Percentiles rank a stretch among this genome's conserved stretches.
Conservation (phyloP, 768 basidiomycete genomes). For the Tricholoma saponaceum region DNA sequence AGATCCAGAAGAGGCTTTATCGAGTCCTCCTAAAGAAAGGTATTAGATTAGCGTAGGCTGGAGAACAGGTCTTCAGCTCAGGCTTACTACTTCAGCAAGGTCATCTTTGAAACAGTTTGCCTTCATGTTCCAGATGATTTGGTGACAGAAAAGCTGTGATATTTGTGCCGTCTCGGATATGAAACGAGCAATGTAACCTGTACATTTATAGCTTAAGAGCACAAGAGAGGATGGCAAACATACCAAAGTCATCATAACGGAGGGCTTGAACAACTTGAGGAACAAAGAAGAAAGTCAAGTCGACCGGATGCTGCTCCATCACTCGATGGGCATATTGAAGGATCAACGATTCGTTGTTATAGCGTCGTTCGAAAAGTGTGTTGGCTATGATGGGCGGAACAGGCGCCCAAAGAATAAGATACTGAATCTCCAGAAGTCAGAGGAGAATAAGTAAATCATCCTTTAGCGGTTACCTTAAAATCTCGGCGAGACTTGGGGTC, state of each 20-base stretch:
- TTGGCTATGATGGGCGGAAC: conserved; percentile 81
- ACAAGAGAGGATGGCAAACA: conserved; percentile 11
- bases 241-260: conserved; percentile 85
- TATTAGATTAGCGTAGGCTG: neutral
- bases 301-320: conserved; percentile 90
- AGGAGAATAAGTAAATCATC: neutral
- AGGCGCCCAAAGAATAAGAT: conserved; percentile 84
- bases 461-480: conserved; percentile 53
- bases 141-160: conserved; percentile 96
- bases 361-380: conserved; percentile 83
- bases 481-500: conserved; percentile 58
- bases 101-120: conserved; percentile 97
- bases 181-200: conserved; percentile 92
- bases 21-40: conserved; percentile 76
- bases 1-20: conserved; percentile 95
- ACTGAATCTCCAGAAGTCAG: conserved; percentile 36
- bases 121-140: conserved; percentile 99
- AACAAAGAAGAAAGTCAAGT: conserved; percentile 97
- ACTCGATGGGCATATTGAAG: conserved; percentile 97
- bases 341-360: conserved; percentile 76
- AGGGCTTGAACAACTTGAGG: conserved; percentile 98
- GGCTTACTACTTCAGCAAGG: conserved; percentile 70
- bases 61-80: neutral
- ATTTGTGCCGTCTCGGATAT: conserved; percentile 97
- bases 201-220: neutral